Evolutionary conservation across 108 stramenopile genomes (phyloP).

Genomic region (Cyclotella sp.): DNA sequence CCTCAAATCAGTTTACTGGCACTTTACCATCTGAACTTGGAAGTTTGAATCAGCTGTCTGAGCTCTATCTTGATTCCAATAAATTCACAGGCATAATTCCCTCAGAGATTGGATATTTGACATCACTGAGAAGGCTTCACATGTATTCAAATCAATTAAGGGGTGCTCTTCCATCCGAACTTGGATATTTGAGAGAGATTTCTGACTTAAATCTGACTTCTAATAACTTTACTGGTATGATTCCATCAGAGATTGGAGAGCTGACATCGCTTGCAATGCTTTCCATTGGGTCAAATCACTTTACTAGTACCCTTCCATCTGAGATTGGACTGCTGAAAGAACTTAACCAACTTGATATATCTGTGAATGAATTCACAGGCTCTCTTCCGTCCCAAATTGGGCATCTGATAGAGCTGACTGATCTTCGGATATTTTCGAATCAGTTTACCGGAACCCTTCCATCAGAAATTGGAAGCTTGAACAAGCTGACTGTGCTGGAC

Average conservation of each 20-base stretch:
- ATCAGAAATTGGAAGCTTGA: background rate
- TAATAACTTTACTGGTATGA: background rate
- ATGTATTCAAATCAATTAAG: background rate
- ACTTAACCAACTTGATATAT: background rate
- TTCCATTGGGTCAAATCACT: background rate
- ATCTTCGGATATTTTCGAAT: background rate
- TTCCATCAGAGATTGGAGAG: background rate
- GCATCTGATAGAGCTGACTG: background rate
- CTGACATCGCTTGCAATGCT: background rate
- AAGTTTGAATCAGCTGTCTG: too few species aligned
- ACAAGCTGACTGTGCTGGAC: background rate
- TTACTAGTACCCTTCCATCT: background rate
- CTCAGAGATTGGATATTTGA: background rate
- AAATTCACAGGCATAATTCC: too few species aligned
- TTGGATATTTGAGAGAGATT: background rate
- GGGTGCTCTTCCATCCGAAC: background rate
- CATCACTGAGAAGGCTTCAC: background rate
- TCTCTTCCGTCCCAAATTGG: background rate
- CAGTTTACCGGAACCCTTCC: constrained; percentile 1
- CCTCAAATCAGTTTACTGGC: background rate
- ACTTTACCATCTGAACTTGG: too few species aligned
- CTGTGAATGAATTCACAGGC: background rate
- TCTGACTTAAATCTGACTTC: background rate
- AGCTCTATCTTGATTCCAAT: too few species aligned
- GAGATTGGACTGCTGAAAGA: background rate